Base-by-base conservation (phyloP, 495 filamentous ascomycete genomes). In the Penicillium dipodomyicola region DNA sequence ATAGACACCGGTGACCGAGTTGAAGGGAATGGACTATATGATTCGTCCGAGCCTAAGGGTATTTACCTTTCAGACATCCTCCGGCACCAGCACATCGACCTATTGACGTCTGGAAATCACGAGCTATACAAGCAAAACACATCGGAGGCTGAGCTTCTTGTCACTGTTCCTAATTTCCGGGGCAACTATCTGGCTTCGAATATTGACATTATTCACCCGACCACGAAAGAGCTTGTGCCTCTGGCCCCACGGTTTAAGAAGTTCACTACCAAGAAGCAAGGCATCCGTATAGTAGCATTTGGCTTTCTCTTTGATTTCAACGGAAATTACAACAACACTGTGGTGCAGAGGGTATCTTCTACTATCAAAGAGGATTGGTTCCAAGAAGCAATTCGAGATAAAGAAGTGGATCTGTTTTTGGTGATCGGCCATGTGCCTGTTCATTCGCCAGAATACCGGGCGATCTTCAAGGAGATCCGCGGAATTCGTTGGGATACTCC, bases 11-110 rank as follows among this genome's bases (percentile, higher is more conserved):
- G 94, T 29, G 94, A 98, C 67, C 81, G 94, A 32, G 84, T 96
- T 59, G 94, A 98, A 74, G 94, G 93, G 6, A 98, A 96, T 65
- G 94, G 92, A 3, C 81, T 98, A n/a, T 97, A 96, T 71, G 94
- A 97, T 71, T 87, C 86, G 29, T 95, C 91, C 1, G 74, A 84
- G 30, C 94, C 94, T 8, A 93, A 91, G 65, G 94, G 94, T 19
- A 78, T 87, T 67, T 97, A 92, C 65, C 88, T 88, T 14, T 89
- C 88, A 63, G 87, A 91, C 46, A 94, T 98, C 53, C 81, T 94
- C 64, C 85, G 82, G 46, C 77, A 94, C 58, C 91, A 96, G 63
- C 67, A 84, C 19, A 82, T 97, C 43, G 93, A 98, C 71, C 73
- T 95, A 37, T 77, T 98, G 23, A 92, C 89, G 37, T 87, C 89